Evolutionary conservation across 2,329 filamentous ascomycete species (phyloP), one percentile per base, ranked within the genome.

Genomic region (Fusarium secorum): DNA sequence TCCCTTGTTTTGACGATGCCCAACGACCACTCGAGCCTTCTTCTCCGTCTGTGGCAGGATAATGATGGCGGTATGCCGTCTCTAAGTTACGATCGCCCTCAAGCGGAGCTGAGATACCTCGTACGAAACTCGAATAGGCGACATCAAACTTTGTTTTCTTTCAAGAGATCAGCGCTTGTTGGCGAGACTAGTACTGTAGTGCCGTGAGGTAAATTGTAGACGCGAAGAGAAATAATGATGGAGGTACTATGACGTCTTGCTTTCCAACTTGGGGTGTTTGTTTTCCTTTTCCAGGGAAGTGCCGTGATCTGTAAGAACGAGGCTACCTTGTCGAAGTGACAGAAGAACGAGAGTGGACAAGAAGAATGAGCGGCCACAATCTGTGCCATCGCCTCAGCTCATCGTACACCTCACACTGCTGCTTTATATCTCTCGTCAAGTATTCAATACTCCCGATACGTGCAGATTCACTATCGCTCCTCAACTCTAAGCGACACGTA

Each of bases 1-100:
- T 74, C 70, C 74, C 74, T 72, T 75, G 74, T 64, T 69, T 60
- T 56, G 60, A 69, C 65, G 74, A 74, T 76, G 74, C 74, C 74
- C 73, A 76, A 76, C 59, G 56, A 36, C 55, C 63, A 60, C 66
- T 59, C 60, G 60, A 61, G 53, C 60, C 58, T 68, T 65, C 55
- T 65, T 62, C 61, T 56, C 54, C 51, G 59, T 54, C 33, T 68
- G 39, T 33, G 54, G 70, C 66, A 52, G 66, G 63, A 68, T 72
- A 64, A 66, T 58, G 54, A 69, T 64, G 63, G 64, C 63, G 68
- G 53, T 57, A 60, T 52, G 52, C 70, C 60, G 61, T 70, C 30
- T 39, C 56, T 56, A 72, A 74, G 73, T 76, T 76, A 74, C 74
- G 74, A 76, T 76, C 71, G 74, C 56, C 74, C 55, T 46, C 51